Percentiles rank a stretch among this genome's conserved stretches.
These are phyloP conservation scores for Malassezia slooffiae DNA, from an alignment of 1,284 basidiomycete genomes.

Conservation along the genomic window DNA sequence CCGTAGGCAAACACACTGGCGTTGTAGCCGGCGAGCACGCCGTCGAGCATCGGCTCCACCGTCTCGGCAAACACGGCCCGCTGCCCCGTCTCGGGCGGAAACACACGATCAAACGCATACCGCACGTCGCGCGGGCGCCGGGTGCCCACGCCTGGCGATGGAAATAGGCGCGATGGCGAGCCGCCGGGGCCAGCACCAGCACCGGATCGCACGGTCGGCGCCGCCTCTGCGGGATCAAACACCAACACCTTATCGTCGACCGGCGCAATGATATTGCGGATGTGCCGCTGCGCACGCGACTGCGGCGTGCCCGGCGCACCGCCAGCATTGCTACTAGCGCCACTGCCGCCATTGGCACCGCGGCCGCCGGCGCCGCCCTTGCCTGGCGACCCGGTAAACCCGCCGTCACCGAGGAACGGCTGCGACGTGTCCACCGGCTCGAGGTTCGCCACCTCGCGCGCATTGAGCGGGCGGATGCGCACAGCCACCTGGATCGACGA, in stretches of 20 bases:
- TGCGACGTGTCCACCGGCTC: conserved; percentile 29
- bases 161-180: too few species aligned
- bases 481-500: conserved; percentile 30
- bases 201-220: too few species aligned
- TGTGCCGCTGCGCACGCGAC: conserved; percentile 26
- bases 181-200: too few species aligned
- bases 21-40: conserved; percentile 42
- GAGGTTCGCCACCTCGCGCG: conserved; percentile 31
- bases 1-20: conserved; percentile 46
- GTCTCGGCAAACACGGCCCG: conserved; percentile 38
- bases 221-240: conserved; percentile 39
- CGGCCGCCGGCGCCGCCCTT: conserved; percentile 17
- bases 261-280: conserved; percentile 38
- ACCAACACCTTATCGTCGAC: conserved; percentile 45
- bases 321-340: conserved; percentile 8
- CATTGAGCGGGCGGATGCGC: conserved; percentile 42
- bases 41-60: conserved; percentile 37
- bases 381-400: conserved; percentile 34
- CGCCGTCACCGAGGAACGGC: conserved; percentile 46
- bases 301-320: conserved; percentile 13
- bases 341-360: conserved; percentile 18
- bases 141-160: too few species aligned
- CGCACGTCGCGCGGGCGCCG: conserved; percentile 29
- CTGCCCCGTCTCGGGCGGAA: conserved; percentile 33
- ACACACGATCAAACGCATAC: conserved; percentile 45